Base-by-base conservation (phyloP, 106 monocot species). In the Vanilla planifolia region DNA sequence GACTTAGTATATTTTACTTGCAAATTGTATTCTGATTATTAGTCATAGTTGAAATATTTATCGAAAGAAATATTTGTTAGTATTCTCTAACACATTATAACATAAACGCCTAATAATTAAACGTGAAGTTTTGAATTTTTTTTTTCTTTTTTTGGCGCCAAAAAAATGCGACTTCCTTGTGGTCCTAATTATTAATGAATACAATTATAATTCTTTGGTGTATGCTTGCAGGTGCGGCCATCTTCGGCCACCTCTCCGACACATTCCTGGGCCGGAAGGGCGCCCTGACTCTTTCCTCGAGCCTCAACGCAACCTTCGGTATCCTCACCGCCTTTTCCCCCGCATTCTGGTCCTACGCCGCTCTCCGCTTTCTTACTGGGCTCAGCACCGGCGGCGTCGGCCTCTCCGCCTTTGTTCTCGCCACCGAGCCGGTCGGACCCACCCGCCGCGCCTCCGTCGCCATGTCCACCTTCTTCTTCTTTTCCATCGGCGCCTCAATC, bases 381-480 rank as follows among this genome's bases (percentile, higher is more conserved):
- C 61, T 90, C 76, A 79, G 76, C 78, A 74, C 80, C 30, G 89
- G 90, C 34, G 90, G 95, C 25, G 67, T 96, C 28, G 83, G 90
- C 39, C 71, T 90, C 33, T 84, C 78, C 51, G 83, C 86, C 48
- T 90, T 96, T 62, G 72, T 87, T 64, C 95, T 96, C 50, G 75
- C 95, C 70, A 96, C 90, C 22, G 86, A 90, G 46, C 90, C 94
- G 28, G 60, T 84, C 25, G 95, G 95, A 8, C 81, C 86, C 14
- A 44, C 62, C 6, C 64, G 61, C 17, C 86, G 86, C 13, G 90
- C 72, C 34, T 29, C 23, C 11, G 90, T 57, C 30, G 90, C 84
- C 6, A 90, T 90, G 95, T 90, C 84, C 37, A 84, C 84, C 32
- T 96, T 96, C 79, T 83, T 81, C 86, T 96, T 90, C 74, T 96